These are phyloP conservation scores for Neurospora tetrasperma DNA, from an alignment of 495 filamentous ascomycete genomes.

Conservation along the genomic window DNA sequence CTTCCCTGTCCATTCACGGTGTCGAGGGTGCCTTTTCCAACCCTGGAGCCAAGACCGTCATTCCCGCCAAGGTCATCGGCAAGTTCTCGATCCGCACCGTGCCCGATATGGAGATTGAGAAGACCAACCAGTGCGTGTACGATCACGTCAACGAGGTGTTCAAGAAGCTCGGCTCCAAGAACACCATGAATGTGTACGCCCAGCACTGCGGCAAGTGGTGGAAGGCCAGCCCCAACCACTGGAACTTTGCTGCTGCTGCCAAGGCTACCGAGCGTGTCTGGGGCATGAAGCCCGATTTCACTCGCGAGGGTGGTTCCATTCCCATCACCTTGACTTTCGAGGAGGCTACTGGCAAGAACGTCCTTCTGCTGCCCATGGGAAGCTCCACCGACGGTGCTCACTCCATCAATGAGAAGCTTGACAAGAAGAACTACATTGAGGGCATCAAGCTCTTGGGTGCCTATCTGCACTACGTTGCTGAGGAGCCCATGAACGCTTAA, in stretches of 20 bases:
- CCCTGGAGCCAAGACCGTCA: slow-evolving; percentile 94
- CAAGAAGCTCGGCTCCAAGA: slow-evolving; percentile 78
- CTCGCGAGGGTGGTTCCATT: slow-evolving; percentile 92
- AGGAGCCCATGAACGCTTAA: slow-evolving; percentile 54
- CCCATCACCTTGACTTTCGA: slow-evolving; percentile 96
- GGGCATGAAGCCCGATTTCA: slow-evolving; percentile 87
- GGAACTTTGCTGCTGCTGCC: slow-evolving; percentile 89
- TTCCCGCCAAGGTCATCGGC: slow-evolving; percentile 91
- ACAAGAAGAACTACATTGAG: slow-evolving; percentile 94
- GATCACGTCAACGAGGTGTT: slow-evolving; percentile 70
- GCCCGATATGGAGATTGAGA: slow-evolving; percentile 88
- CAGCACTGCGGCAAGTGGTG: slow-evolving; percentile 96
- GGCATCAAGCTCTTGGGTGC: slow-evolving; percentile 93
- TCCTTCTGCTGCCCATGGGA: slow-evolving; percentile 90
- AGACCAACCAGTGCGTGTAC: slow-evolving; percentile 75
- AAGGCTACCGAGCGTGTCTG: slow-evolving; percentile 92
- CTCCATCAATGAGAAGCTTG: slow-evolving; percentile 96
- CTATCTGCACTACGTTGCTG: slow-evolving; percentile 93
- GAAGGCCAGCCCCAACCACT: slow-evolving; percentile 93
- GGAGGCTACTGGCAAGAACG: slow-evolving; percentile 97
- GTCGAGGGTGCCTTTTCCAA: slow-evolving; percentile 92
- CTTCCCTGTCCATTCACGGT: slow-evolving; percentile 91
- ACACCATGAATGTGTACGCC: slow-evolving; percentile 67
- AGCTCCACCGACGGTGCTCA: slow-evolving; percentile 94
- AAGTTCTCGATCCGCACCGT: slow-evolving; percentile 98